Percentiles rank a stretch among this genome's conserved stretches.
phyloP scores from a whole-genome alignment of 352 stramenopile species.

The Pythium rishiriense region DNA sequence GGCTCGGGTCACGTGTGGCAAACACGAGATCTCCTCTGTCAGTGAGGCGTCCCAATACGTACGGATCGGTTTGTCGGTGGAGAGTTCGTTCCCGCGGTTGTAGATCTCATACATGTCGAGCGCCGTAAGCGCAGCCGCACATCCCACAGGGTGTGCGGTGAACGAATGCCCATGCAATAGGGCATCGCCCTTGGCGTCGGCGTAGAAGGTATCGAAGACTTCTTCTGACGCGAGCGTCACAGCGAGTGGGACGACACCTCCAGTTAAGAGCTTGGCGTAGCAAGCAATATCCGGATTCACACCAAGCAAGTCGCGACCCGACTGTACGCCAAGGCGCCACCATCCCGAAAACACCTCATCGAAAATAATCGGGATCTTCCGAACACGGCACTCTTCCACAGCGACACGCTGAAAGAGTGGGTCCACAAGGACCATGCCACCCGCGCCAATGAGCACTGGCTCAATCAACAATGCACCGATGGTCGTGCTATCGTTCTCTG shows the following conservation, averaged over 20 bases:
- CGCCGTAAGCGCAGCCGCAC: constrained; percentile 84
- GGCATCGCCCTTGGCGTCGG: constrained; percentile 82
- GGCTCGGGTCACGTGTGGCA: constrained; percentile 53
- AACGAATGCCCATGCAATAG: constrained; percentile 93
- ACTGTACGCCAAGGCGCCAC: constrained; percentile 88
- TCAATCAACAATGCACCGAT: constrained; percentile 88
- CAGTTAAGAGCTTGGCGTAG: constrained; percentile 92
- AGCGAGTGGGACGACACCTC: constrained; percentile 85
- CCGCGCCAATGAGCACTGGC: constrained; percentile 87
- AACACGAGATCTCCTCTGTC: constrained; percentile 51
- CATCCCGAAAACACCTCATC: constrained; percentile 93
- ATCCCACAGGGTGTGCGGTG: constrained; percentile 90
- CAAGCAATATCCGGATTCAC: constrained; percentile 89
- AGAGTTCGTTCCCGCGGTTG: constrained; percentile 29
- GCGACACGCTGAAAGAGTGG: constrained; percentile 91
- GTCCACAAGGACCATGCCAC: constrained; percentile 91
- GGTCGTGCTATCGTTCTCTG: constrained; percentile 27
- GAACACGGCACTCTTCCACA: constrained; percentile 70
- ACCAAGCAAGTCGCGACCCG: constrained; percentile 78
- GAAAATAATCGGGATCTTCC: constrained; percentile 89
- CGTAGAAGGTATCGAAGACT: constrained; percentile 90
- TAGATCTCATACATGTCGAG: constrained; percentile 87
- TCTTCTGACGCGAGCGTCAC: constrained; percentile 87
- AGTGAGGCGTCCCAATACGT: constrained; percentile 60
- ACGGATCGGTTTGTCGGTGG: constrained; percentile 23